Conservation (phyloP, 1,139 yeast genomes). For the Scheffersomyces illinoinensis region DNA sequence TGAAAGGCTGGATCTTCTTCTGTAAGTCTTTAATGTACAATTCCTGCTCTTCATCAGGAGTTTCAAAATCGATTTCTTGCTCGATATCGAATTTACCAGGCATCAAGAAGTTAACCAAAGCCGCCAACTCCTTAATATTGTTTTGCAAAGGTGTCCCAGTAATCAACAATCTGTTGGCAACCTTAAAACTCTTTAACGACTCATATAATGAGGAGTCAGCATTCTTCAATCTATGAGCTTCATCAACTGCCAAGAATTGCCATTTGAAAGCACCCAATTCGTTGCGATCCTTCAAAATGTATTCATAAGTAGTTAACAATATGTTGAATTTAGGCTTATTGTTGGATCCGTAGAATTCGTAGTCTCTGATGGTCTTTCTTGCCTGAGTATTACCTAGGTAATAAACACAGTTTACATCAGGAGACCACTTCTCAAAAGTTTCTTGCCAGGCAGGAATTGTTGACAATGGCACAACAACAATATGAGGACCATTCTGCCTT, state of each 20-base stretch:
- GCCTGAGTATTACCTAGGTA: slow-evolving; percentile 92
- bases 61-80: slow-evolving; percentile 89
- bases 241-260: slow-evolving; percentile 98
- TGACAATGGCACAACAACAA: slow-evolving; percentile 93
- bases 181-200: slow-evolving; percentile 78
- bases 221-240: slow-evolving; percentile 94
- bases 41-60: slow-evolving; percentile 85
- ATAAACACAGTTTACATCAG: slow-evolving; percentile 89
- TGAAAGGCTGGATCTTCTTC: slow-evolving; percentile 82
- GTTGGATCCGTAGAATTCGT: slow-evolving; percentile 68
- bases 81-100: slow-evolving; percentile 90
- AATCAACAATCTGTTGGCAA: slow-evolving; percentile 79
- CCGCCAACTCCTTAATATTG: slow-evolving; percentile 92
- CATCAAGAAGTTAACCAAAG: slow-evolving; percentile 91
- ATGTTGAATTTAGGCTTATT: slow-evolving; percentile 81
- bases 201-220: slow-evolving; percentile 93
- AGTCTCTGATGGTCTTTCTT: slow-evolving; percentile 76
- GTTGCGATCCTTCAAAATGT: slow-evolving; percentile 80
- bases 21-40: slow-evolving; percentile 84
- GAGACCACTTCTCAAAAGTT: slow-evolving; percentile 96
- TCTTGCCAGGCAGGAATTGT: slow-evolving; percentile 99
- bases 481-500: slow-evolving; percentile 94
- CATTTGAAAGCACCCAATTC: slow-evolving; percentile 84
- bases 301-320: slow-evolving; percentile 90
- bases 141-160: slow-evolving; percentile 99